Evolutionary conservation across 768 basidiomycete genomes (phyloP).

Genomic region (Ramaria sp.): DNA sequence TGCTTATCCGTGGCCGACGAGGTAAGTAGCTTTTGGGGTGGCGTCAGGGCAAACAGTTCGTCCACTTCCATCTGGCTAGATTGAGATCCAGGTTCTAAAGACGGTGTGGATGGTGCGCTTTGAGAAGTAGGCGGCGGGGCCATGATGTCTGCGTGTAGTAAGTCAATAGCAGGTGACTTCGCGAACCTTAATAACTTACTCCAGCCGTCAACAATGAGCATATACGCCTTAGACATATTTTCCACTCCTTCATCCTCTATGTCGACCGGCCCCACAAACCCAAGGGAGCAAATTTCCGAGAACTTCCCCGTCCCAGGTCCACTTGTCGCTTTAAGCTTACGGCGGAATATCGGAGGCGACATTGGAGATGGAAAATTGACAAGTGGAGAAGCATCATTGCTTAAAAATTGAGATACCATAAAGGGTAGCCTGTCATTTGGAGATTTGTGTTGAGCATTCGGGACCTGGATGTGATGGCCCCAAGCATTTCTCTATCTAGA

Average conservation of each 20-base stretch:
- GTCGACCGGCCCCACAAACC: constrained; percentile 17
- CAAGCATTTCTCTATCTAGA: constrained; percentile 19
- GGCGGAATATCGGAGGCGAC: constrained; percentile 41
- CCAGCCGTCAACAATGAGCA: constrained; percentile 57
- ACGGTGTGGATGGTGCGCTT: constrained; percentile 26
- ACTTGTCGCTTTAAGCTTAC: constrained; percentile 9
- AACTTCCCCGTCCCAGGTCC: constrained; percentile 12
- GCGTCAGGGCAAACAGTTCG: constrained; percentile 39
- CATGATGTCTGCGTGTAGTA: neutral
- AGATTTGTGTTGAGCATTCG: constrained; percentile 12
- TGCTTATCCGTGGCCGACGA: constrained; percentile 31
- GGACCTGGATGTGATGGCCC: constrained; percentile 16
- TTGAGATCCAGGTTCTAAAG: constrained; percentile 29
- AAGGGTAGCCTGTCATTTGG: constrained; percentile 11
- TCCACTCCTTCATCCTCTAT: constrained; percentile 30
- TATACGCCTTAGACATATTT: constrained; percentile 36
- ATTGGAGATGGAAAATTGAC: constrained; percentile 15
- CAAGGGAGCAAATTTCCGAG: constrained; percentile 20
- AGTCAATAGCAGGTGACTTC: neutral
- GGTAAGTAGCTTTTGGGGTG: constrained; percentile 29
- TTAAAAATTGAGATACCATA: constrained; percentile 21
- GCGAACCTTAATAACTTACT: constrained; percentile 28
- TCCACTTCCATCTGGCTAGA: constrained; percentile 22
- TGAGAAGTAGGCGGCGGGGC: neutral
- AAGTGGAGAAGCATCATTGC: constrained; percentile 18